Evolutionary conservation across 1,139 yeast genomes (phyloP).

Genomic region (Candida mesenterica): DNA sequence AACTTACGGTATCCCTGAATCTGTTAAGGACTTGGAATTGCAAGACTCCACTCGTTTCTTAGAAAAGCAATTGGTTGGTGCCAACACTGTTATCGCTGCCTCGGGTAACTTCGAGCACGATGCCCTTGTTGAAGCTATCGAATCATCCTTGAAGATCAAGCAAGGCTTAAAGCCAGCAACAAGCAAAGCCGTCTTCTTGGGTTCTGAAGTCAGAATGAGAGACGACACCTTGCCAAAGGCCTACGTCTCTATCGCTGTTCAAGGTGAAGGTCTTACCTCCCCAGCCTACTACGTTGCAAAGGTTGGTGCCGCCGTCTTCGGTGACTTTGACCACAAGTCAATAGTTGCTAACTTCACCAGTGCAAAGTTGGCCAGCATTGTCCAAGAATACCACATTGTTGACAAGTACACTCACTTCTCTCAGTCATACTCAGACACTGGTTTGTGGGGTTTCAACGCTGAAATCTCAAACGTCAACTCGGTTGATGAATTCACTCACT

Average conservation of each 20-base stretch:
- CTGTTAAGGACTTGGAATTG: conserved; percentile 54
- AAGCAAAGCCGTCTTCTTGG: conserved; percentile 63
- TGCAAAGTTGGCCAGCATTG: conserved; percentile 76
- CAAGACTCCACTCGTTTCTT: conserved; percentile 59
- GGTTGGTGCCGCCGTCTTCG: conserved; percentile 73
- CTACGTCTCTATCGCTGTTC: conserved; percentile 69
- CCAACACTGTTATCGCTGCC: conserved; percentile 69
- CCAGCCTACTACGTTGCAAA: conserved; percentile 67
- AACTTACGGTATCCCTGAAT: conserved; percentile 66
- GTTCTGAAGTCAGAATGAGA: conserved; percentile 84
- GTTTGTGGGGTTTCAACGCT: conserved; percentile 80
- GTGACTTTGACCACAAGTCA: conserved; percentile 53
- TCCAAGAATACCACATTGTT: conserved; percentile 70
- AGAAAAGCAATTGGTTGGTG: conserved; percentile 54
- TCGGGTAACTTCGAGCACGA: conserved; percentile 73
- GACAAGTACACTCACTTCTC: conserved; percentile 73
- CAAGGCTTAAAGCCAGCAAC: conserved; percentile 56
- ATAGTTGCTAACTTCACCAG: conserved; percentile 69
- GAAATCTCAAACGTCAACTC: conserved; percentile 56
- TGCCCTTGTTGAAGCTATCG: conserved; percentile 62
- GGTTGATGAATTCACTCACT: conserved; percentile 75
- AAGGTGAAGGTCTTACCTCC: conserved; percentile 64
- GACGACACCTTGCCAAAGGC: conserved; percentile 84
- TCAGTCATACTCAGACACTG: conserved; percentile 67
- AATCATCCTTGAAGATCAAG: conserved; percentile 45